Evolutionary conservation across 1,284 basidiomycete species (phyloP).

Genomic region (Tremellales sp.): DNA sequence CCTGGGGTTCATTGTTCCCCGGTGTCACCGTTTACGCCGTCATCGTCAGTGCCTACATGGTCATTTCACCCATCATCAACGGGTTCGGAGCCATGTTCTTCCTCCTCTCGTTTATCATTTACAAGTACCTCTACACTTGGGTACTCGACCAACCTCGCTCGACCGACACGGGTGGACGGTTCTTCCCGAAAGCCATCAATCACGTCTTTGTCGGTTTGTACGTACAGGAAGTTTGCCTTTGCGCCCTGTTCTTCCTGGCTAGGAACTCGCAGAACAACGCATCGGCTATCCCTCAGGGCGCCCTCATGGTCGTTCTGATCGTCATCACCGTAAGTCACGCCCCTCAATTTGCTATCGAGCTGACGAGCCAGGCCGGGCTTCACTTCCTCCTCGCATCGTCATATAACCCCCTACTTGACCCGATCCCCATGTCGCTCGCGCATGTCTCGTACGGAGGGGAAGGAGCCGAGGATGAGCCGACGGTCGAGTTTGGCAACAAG

Average conservation of each 20-base stretch:
- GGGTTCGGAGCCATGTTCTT: slow-evolving; percentile 81
- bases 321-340: slow-evolving; percentile 61
- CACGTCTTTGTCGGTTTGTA: slow-evolving; percentile 93
- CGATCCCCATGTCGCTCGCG: slow-evolving; percentile 72
- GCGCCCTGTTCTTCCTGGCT: slow-evolving; percentile 83
- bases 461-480: slow-evolving; percentile 27
- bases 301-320: slow-evolving; percentile 78
- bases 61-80: slow-evolving; percentile 92
- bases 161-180: slow-evolving; percentile 84
- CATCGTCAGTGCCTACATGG: slow-evolving; percentile 73
- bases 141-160: slow-evolving; percentile 65
- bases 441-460: slow-evolving; percentile 58
- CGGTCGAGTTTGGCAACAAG: slow-evolving; percentile 1
- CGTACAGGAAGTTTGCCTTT: slow-evolving; percentile 72
- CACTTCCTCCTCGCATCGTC: slow-evolving; percentile 65
- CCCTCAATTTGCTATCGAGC: slow-evolving; percentile 18
- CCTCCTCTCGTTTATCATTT: slow-evolving; percentile 75
- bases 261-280: slow-evolving; percentile 55
- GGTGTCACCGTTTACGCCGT: slow-evolving; percentile 67
- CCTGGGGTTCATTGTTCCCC: slow-evolving; percentile 79
- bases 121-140: slow-evolving; percentile 86
- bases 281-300: slow-evolving; percentile 66
- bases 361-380: slow-evolving; percentile 60
- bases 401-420: slow-evolving; percentile 53
- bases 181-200: slow-evolving; percentile 91